A percentile compares a stretch with the other conserved stretches of the same genome.
phyloP scores from a whole-genome alignment of 352 stramenopile genomes.

The Globisporangium solare region DNA sequence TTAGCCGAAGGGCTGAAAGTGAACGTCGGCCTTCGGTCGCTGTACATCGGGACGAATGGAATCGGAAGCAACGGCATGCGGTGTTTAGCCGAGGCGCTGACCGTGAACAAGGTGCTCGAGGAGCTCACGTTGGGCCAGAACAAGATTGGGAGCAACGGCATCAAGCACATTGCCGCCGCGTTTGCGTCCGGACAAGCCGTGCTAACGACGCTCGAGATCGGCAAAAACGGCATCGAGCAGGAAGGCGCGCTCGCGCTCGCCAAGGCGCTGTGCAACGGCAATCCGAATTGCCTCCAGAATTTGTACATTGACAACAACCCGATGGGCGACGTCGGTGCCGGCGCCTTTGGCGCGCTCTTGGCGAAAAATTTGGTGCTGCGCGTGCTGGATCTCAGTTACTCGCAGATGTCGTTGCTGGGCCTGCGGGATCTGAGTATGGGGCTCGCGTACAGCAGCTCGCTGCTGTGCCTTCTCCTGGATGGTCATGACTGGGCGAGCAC shows the following conservation, averaged over 20 bases:
- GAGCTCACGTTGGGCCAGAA: slow-evolving; percentile 80
- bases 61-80: slow-evolving; percentile 64
- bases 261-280: slow-evolving; percentile 43
- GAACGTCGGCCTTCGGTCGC: slow-evolving; percentile 44
- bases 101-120: slow-evolving; percentile 51
- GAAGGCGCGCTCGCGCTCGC: slow-evolving; percentile 66
- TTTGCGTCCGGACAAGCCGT: slow-evolving; percentile 47
- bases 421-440: slow-evolving; percentile 68
- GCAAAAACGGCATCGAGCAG: slow-evolving; percentile 72
- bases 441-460: slow-evolving; percentile 48
- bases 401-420: slow-evolving; percentile 69
- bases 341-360: slow-evolving; percentile 61
- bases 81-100: slow-evolving; percentile 49
- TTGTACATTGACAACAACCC: slow-evolving; percentile 84
- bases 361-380: slow-evolving; percentile 67
- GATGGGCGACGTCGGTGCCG: slow-evolving; percentile 67
- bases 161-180: slow-evolving; percentile 51
- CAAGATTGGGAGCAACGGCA: slow-evolving; percentile 52
- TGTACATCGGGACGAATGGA: slow-evolving; percentile 81
- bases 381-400: slow-evolving; percentile 80
- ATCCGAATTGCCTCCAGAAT: slow-evolving; percentile 57
- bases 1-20: slow-evolving; percentile 48
- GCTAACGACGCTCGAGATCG: slow-evolving; percentile 70
- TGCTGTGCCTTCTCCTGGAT: slow-evolving; percentile 73
- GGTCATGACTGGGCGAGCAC: slow-evolving; percentile 82